Base-by-base conservation (phyloP, 148 eudicot genomes). In the Bassia scoparia region DNA sequence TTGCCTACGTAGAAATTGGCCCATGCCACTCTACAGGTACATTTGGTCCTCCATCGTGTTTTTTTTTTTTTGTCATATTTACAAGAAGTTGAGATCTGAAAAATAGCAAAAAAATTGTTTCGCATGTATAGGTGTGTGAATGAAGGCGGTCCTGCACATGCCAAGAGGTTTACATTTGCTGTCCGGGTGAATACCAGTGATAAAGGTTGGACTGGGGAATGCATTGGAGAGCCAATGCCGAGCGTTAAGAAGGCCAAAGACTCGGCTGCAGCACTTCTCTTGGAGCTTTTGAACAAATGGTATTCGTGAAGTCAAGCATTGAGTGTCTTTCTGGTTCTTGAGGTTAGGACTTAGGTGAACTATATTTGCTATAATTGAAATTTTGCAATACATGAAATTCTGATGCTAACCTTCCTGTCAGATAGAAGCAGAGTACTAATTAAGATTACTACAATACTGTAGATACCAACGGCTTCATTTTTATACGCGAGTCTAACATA, bases 141-240 rank as follows among this genome's bases (percentile, higher is more conserved):
- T 49, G 99, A 95, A 84, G 99, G 99, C 17, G 99, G 99, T 30
- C 99, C 99, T 31, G 99, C 97, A 1, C 99, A 95, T 83, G 97
- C 97, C 4, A 95, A 87, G 87, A 87, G 84, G 81, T 95, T 91
- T 78, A 92, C 90, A 26, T 95, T 91, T 78, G 87, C 90, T 10
- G 99, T 95, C 30, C 86, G 96, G 0, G 94, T 91, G 5, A 95
- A 95, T 77, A 95, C 96, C 61, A 82, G 86, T 38, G 97, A 91
- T 62, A 88, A 68, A 82, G 97, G 94, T 44, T 91, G 87, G 97
- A 95, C 99, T 0, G 97, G 88, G 68, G 99, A 95, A 78, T 95
- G 99, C 72, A 79, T 95, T 9, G 99, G 97, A 34, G 99, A 95
- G 82, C 94, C 99, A 21, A 91, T 95, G 99, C 97, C 99, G 2